Evolutionary conservation across 75 land plant species (phyloP), one percentile per base, ranked within the genome.

Genomic region (Gnetum montanum): DNA sequence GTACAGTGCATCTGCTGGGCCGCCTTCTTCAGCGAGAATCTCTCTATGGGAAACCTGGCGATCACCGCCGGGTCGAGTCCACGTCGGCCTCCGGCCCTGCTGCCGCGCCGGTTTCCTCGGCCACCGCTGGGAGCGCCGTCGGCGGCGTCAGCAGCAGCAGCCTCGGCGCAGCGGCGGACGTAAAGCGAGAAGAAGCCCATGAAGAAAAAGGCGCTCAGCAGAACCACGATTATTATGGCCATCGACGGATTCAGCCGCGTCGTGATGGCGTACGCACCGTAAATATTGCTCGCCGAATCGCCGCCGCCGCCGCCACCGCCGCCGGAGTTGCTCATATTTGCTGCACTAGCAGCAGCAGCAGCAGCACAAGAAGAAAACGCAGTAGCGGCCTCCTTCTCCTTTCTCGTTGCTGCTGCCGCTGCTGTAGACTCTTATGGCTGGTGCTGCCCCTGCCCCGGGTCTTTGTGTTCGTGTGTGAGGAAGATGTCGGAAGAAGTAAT

Each of bases 101-200:
- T 1, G 2, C 8, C 6, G 2, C 54, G 43, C n/a, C 1, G 12
- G 16, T 15, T 12, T 41, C 43, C 43, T 41, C 43, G 13, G n/a
- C 4, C 68, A 33, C 24, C 12, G 70, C 59, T 34, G 61, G 25
- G 44, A 59, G 10, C 31, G 15, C 49, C 45, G 20, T n/a, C 43
- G 24, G 2, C 43, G n/a, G n/a, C 8, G n/a, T 48, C 56, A 12
- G 3, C 33, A 47, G 46, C 46, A 12, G 20, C n/a, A 4, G 25
- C 57, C 27, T 6, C 12, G 69, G 59, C 33, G 72, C 90, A 85
- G 60, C 72, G 74, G 26, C 90, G 82, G 64, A 88, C 43, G 75
- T 81, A 88, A 53, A 88, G 52, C 62, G 89, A 78, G 73, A 85
- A 81, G 60, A 88, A 75, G 1, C 82, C 90, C 60, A 85, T 65